Evolutionary conservation across 2,329 filamentous ascomycete genomes (phyloP).

Genomic region (Fusarium liriodendri): DNA sequence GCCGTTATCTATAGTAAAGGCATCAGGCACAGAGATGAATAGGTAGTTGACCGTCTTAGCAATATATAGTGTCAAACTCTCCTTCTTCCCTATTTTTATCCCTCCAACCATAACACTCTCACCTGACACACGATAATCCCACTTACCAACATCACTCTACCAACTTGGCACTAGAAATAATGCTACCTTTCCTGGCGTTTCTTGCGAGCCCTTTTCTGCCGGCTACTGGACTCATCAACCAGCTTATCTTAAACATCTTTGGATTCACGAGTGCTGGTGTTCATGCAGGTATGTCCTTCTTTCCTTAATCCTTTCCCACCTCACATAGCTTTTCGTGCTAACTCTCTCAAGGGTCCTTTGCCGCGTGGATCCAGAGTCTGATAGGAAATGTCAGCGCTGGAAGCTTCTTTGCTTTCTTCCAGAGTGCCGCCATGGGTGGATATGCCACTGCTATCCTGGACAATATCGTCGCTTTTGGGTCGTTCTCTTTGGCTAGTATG

Average conservation of each 20-base stretch:
- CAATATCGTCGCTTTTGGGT: background rate
- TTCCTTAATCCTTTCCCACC: background rate
- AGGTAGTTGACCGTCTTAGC: background rate
- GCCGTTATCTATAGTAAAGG: background rate
- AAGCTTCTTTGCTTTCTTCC: background rate
- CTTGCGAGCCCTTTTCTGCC: background rate
- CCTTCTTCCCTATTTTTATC: background rate
- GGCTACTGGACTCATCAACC: background rate
- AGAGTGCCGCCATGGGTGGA: background rate
- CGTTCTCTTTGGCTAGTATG: background rate
- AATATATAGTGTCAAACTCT: background rate
- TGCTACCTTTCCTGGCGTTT: background rate
- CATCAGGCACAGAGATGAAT: background rate
- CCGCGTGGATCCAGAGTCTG: background rate
- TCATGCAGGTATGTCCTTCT: background rate
- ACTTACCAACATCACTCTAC: background rate
- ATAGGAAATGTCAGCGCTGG: background rate
- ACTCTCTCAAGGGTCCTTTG: background rate
- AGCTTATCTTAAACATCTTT: background rate
- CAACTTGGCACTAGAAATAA: background rate
- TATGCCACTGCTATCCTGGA: background rate
- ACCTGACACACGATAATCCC: too few species aligned
- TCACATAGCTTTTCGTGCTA: background rate
- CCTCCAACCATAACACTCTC: background rate
- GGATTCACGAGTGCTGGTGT: background rate